Base-by-base conservation (phyloP, 148 eudicot genomes). In the Fagopyrum homotropicum region DNA sequence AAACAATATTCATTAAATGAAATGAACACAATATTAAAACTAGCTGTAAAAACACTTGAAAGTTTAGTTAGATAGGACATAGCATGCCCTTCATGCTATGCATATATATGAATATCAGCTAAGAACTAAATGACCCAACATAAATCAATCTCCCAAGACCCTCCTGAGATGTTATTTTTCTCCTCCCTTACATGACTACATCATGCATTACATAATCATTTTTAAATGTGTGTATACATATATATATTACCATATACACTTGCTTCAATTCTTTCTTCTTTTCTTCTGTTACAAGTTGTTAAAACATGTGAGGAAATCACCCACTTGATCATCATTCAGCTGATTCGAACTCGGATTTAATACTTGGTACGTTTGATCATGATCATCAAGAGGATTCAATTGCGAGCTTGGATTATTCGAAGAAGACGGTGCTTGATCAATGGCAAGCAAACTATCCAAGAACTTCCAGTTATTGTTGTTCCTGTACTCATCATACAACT, bases 1-100 rank as follows among this genome's bases (percentile, higher is more conserved):
- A 73, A 72, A 40, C 72, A 63, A 64, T 51, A 30, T 12, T 26
- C 4, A 54, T 76, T n/a, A 47, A 77, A 61, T 61, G 68, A 61
- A 61, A 61, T 61, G 68, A 61, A 29, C 68, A 61, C 43, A 61
- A 35, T 43, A 61, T 26, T 61, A 61, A 61, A 61, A 61, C 29
- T 61, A 29, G 68, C 26, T 61, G 43, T 26, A 61, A 15, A 61
- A 61, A 61, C 68, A 61, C 60, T 16, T 59, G 64, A 59, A 35
- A 59, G 64, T 29, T 26, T 61, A 61, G 68, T 61, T 61, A 61
- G 68, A 61, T 61, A 57, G 29, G 29, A 19, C 29, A n/a, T 57
- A 16, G 63, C 68, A 29, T 9, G 9, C 68, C 43, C 43, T 54
- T n/a, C 43, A 29, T 29, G 68, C 11, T 15, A 61, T 29, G 68